phyloP scores from a whole-genome alignment of 352 stramenopile genomes.

The Phytophthora sp. region DNA sequence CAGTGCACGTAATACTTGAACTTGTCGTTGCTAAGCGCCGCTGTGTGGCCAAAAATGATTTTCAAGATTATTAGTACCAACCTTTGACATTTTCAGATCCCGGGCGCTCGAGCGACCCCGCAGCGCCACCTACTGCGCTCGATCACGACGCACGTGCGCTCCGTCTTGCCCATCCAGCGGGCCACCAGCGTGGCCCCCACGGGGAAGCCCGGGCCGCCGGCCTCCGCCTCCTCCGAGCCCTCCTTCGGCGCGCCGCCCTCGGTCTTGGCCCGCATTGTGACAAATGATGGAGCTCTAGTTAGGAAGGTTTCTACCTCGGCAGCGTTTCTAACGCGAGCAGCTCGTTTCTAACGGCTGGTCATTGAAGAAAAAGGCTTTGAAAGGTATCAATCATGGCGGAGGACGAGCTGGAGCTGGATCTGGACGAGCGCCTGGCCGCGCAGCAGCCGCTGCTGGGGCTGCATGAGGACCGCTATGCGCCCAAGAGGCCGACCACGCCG shows the following conservation, averaged over 20 bases:
- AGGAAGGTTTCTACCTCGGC: too few relatives aligned
- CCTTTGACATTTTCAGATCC: slow-evolving; percentile 3
- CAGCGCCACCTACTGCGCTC: slow-evolving; percentile 61
- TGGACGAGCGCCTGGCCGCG: slow-evolving; percentile 32
- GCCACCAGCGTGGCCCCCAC: slow-evolving; percentile 71
- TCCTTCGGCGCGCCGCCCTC: slow-evolving; percentile 17
- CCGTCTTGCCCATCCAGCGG: slow-evolving; percentile 77
- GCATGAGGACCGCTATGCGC: slow-evolving; percentile 6
- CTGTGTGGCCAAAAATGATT: slow-evolving; percentile 27
- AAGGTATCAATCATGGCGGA: slow-evolving; percentile 3
- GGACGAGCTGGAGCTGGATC: slow-evolving; percentile 25
- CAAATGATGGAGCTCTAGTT: too few relatives aligned
- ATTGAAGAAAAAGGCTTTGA: neutral
- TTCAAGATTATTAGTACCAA: slow-evolving; percentile 17
- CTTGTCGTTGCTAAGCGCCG: slow-evolving; percentile 55
- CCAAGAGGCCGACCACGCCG: neutral
- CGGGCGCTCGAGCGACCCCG: neutral
- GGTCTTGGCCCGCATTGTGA: slow-evolving; percentile 26
- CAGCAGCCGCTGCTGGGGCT: slow-evolving; percentile 38
- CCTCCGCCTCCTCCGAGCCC: slow-evolving; percentile 17
- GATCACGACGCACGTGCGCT: slow-evolving; percentile 83
- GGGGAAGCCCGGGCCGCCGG: slow-evolving; percentile 41
- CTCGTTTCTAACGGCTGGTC: too few relatives aligned
- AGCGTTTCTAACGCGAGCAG: too few relatives aligned
- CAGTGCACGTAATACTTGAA: slow-evolving; percentile 90